Evolutionary conservation across 2,329 filamentous ascomycete genomes (phyloP), one percentile per base, ranked within the genome.

Genomic region (Venturia carpophila): DNA sequence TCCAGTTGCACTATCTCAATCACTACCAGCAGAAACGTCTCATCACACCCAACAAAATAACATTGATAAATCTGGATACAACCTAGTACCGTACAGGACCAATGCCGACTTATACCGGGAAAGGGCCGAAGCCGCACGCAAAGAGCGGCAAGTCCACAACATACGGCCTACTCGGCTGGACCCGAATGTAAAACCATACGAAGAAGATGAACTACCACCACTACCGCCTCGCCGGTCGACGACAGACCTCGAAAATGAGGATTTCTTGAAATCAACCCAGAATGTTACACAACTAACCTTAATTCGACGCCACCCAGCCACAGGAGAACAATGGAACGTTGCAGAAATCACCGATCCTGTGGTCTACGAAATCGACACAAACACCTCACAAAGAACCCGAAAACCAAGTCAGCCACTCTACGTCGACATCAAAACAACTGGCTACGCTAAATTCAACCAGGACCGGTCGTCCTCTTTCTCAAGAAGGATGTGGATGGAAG

Each of bases 371-470:
- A 69, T 80, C 13, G 79, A 77, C 60, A 80, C 79, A 15, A 45
- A 66, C 5, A 55, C 60, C n/a, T 37, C 27, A 24, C 42, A n/a
- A 7, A 30, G 62, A 21, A 45, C 52, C n/a, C 47, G 60, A 24
- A 66, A 66, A 42, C 30, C 60, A 27, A 61, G 64, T 4, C 60
- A 63, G 65, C 45, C 65, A 5, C 77, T 82, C 64, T 55, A 63
- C 37, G 30, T 66, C 55, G 42, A 64, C 42, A 58, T 66, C 60
- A 52, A 79, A 80, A 47, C 70, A 70, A 3, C 43, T 73, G 84
- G 84, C 19, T 88, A 88, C 70, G 78, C 76, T 47, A 83, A 83
- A 64, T 87, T 87, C 68, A 72, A 13, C 24, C 30, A 15, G 21
- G n/a, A 27, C 27, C 24, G 60, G 17, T n/a, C 45, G 13, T 30